These are phyloP conservation scores for Ophiocordyceps camponoti-leonardi DNA, from an alignment of 2,329 filamentous ascomycete species.

Conservation along the genomic window DNA sequence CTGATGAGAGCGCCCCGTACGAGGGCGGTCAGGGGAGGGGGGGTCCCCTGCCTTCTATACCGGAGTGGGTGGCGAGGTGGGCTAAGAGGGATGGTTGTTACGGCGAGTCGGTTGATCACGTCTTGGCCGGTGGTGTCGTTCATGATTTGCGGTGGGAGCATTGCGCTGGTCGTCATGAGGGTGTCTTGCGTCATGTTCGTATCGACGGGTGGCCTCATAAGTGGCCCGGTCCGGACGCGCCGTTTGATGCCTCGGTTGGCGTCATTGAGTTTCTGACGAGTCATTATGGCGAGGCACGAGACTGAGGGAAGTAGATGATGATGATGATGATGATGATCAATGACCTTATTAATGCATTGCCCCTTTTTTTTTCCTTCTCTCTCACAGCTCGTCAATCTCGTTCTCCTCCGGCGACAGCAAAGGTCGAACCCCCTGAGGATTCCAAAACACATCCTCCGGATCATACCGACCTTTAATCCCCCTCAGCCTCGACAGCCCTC, in stretches of 20 bases:
- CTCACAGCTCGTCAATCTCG: too few relatives aligned
- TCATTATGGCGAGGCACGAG: too few relatives aligned
- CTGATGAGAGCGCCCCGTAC: conserved; percentile 11
- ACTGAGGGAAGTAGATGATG: too few relatives aligned
- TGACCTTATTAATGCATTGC: too few relatives aligned
- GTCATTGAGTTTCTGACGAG: neutral
- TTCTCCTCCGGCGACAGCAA: too few relatives aligned
- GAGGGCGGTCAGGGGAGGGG: neutral
- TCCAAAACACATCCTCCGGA: conserved; percentile 19
- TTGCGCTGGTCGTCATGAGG: neutral
- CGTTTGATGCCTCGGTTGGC: neutral
- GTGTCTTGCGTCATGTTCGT: neutral
- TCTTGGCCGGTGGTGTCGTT: neutral
- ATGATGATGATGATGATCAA: too few relatives aligned
- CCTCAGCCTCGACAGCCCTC: conserved; percentile 15
- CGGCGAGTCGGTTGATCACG: neutral
- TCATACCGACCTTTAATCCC: conserved; percentile 21
- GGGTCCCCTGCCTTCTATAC: neutral
- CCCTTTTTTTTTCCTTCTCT: too few relatives aligned
- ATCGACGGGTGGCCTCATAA: neutral
- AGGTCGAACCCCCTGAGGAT: conserved; percentile 1
- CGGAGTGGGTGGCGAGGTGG: neutral
- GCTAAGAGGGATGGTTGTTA: neutral
- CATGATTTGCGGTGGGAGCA: neutral
- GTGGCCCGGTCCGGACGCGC: neutral